phyloP scores from a whole-genome alignment of 2,329 filamentous ascomycete species.

The Venturia asperata region DNA sequence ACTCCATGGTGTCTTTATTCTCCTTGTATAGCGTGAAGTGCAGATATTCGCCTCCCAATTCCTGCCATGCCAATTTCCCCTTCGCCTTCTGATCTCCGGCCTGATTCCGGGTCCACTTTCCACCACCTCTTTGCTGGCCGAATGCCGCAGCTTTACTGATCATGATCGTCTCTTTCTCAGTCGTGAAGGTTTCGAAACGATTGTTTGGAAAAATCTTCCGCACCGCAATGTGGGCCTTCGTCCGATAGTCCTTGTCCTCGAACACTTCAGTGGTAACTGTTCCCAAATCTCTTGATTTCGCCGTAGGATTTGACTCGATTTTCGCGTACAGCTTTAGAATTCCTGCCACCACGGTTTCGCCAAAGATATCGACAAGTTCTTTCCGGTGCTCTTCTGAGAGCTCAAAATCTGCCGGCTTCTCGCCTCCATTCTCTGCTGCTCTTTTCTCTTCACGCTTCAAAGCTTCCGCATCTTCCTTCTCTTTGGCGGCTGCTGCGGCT shows the following conservation, averaged over 20 bases:
- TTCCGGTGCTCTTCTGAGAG: constrained; percentile 34
- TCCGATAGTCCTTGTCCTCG: constrained; percentile 54
- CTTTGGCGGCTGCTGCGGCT: constrained; percentile 13
- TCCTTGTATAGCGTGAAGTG: constrained; percentile 95
- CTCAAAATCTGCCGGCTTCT: constrained; percentile 21
- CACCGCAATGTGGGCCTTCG: constrained; percentile 57
- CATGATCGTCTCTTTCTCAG: constrained; percentile 60
- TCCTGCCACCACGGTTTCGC: constrained; percentile 40
- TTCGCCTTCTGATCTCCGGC: constrained; percentile 22
- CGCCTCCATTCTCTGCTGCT: constrained; percentile 11
- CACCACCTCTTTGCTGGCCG: constrained; percentile 23
- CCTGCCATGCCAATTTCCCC: constrained; percentile 53
- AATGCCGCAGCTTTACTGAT: constrained; percentile 33
- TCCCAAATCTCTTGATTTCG: constrained; percentile 51
- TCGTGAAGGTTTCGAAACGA: constrained; percentile 68
- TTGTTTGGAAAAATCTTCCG: constrained; percentile 69
- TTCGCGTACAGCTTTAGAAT: constrained; percentile 51
- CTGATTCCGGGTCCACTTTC: constrained; percentile 21
- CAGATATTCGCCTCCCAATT: constrained; percentile 69
- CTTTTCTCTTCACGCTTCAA: neutral
- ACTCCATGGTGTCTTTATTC: constrained; percentile 95
- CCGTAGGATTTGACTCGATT: constrained; percentile 46
- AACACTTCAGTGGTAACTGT: constrained; percentile 48
- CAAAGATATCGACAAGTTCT: constrained; percentile 43
- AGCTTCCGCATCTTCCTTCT: constrained; percentile 1